These are phyloP conservation scores for Glonium stellatum DNA, from an alignment of 495 filamentous ascomycete genomes.

Conservation along the genomic window DNA sequence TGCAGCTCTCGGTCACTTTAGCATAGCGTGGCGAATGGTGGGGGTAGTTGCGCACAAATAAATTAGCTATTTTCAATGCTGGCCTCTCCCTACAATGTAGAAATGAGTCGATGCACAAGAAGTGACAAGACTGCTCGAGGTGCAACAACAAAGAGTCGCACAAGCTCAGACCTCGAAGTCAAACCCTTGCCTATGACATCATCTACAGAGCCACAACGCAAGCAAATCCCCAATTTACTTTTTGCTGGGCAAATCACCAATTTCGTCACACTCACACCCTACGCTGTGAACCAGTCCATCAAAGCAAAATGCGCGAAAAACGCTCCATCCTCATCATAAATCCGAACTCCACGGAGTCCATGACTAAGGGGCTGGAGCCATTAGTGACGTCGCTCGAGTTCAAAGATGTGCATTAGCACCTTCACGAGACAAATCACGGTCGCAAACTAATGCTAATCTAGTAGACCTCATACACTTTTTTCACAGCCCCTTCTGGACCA, in stretches of 20 bases:
- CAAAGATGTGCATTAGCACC: conserved; percentile 38
- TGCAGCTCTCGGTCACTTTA: neutral
- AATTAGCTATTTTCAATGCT: too few species aligned
- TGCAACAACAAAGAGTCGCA: too few species aligned
- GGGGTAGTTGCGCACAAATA: too few species aligned
- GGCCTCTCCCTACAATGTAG: too few species aligned
- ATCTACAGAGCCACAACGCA: neutral
- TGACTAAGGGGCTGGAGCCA: conserved; percentile 69
- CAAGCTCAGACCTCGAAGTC: too few species aligned
- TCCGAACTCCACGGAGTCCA: conserved; percentile 75
- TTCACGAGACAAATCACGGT: neutral
- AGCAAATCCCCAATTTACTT: neutral
- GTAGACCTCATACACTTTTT: conserved; percentile 47
- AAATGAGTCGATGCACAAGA: too few species aligned
- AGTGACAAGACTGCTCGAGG: too few species aligned
- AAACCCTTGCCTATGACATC: neutral
- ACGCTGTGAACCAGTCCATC: neutral
- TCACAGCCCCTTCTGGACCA: conserved; percentile 51
- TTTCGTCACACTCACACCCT: neutral
- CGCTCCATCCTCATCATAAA: conserved; percentile 73
- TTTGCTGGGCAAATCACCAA: neutral
- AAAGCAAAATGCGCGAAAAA: conserved; percentile 17
- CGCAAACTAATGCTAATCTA: conserved; percentile 28
- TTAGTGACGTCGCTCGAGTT: conserved; percentile 51
- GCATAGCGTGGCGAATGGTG: too few species aligned